Percentiles rank a stretch among this genome's conserved stretches.
These are phyloP conservation scores for Tilletia setariae DNA, from an alignment of 1,284 basidiomycete species.

Conservation along the genomic window DNA sequence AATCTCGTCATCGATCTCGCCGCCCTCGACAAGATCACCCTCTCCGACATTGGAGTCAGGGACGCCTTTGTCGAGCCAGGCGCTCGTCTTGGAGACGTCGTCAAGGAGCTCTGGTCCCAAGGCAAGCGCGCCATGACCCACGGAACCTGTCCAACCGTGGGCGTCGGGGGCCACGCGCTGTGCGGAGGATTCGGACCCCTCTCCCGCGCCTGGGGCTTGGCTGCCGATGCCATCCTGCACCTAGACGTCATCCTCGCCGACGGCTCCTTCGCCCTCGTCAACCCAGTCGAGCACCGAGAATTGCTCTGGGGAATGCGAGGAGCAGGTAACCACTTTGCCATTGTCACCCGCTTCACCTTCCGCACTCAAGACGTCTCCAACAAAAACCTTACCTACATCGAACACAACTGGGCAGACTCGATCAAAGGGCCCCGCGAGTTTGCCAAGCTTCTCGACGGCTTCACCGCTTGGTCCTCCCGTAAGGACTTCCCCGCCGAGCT, in stretches of 20 bases:
- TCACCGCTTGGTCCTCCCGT: slow-evolving; percentile 28
- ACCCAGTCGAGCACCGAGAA: slow-evolving; percentile 30
- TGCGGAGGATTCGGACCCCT: slow-evolving; percentile 52
- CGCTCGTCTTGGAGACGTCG: slow-evolving; percentile 53
- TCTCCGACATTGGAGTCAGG: slow-evolving; percentile 13
- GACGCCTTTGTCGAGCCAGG: slow-evolving; percentile 48
- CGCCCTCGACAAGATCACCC: slow-evolving; percentile 33
- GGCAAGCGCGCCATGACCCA: slow-evolving; percentile 48
- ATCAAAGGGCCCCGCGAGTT: slow-evolving; percentile 24
- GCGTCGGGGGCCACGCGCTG: slow-evolving; percentile 50
- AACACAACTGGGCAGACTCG: slow-evolving; percentile 34
- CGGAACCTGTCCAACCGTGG: slow-evolving; percentile 54
- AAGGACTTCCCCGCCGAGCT: slow-evolving; percentile 24
- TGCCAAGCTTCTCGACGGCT: slow-evolving; percentile 27
- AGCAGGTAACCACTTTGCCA: slow-evolving; percentile 51
- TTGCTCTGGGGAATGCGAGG: slow-evolving; percentile 52
- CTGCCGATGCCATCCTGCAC: slow-evolving; percentile 47
- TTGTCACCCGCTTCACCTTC: slow-evolving; percentile 49
- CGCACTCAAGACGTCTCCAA: slow-evolving; percentile 36
- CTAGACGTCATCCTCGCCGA: slow-evolving; percentile 55
- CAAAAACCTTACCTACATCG: slow-evolving; percentile 29
- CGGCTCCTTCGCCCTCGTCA: slow-evolving; percentile 39
- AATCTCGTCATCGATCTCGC: slow-evolving; percentile 45
- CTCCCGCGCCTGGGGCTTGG: slow-evolving; percentile 51
- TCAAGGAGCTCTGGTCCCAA: slow-evolving; percentile 45